Evolutionary conservation across 2,329 filamentous ascomycete genomes (phyloP).

Genomic region (Cadophora luteo-olivacea): DNA sequence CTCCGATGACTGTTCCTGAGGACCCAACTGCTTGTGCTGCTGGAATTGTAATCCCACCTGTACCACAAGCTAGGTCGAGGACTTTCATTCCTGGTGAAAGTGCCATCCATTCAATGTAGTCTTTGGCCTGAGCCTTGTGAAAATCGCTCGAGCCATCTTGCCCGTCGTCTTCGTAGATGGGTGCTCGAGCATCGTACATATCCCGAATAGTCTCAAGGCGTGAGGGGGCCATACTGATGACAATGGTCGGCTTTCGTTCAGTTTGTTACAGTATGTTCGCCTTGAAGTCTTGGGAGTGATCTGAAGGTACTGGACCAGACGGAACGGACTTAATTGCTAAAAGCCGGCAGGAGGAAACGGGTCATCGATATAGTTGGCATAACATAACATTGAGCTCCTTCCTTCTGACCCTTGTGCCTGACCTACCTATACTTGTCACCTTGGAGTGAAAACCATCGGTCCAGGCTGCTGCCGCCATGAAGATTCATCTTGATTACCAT

Average conservation of each 20-base stretch:
- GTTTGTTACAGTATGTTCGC: not conserved
- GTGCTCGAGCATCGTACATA: slow-evolving; percentile 31
- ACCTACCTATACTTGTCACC: not conserved
- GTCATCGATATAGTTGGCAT: not conserved
- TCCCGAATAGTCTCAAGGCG: slow-evolving; percentile 23
- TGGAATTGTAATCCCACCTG: slow-evolving; percentile 28
- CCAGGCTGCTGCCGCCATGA: too few relatives aligned
- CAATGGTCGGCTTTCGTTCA: not conserved
- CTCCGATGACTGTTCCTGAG: slow-evolving; percentile 27
- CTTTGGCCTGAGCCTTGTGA: slow-evolving; percentile 26
- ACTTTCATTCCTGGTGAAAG: slow-evolving; percentile 25
- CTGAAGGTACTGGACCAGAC: not conserved
- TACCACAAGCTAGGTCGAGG: slow-evolving; percentile 34
- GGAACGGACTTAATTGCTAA: not conserved
- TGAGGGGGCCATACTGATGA: not conserved
- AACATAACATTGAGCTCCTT: not conserved
- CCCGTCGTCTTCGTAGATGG: slow-evolving; percentile 27
- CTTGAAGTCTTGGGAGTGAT: not conserved
- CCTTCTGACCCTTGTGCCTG: not conserved
- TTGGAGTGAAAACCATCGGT: not conserved
- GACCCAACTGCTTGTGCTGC: slow-evolving; percentile 19
- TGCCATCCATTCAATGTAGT: slow-evolving; percentile 29
- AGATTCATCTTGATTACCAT: too few relatives aligned
- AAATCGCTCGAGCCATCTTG: slow-evolving; percentile 17
- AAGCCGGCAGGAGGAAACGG: not conserved